Evolutionary conservation across 1,284 basidiomycete species (phyloP), one percentile per base, ranked within the genome.

Genomic region (Apiotrichum sp.): DNA sequence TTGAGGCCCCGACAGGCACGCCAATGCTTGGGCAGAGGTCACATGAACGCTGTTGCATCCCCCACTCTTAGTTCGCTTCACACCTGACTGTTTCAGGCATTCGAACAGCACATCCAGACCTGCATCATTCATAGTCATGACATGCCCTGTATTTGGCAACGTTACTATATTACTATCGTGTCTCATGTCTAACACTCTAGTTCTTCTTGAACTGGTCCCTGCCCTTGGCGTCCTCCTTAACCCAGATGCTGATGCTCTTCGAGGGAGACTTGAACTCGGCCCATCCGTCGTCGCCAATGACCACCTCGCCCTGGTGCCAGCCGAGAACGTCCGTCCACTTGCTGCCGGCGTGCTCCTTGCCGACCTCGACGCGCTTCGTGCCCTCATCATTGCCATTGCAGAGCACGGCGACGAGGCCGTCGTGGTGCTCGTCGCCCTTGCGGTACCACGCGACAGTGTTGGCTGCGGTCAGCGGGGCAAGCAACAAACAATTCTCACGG

Each of bases 241-340:
- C 76, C 81, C 80, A 83, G 51, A 82, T 77, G 13, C 77, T 77
- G 22, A 81, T 74, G 57, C 77, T 79, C 63, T 76, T 70, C 9
- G 78, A 65, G 9, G 77, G 76, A 53, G 75, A 81, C 47, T 58
- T 69, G 71, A 82, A 81, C 52, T 80, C 78, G 38, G 77, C 81
- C 78, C 79, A 81, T 1, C 81, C 82, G 58, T 83, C 81, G 35
- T 82, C 79, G 34, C 76, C 80, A 43, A 83, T 80, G 22, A 69
- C 74, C 52, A 82, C 74, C 63, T 81, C 80, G 47, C 78, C 81
- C 50, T 78, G 66, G 55, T 75, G 70, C 82, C 82, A 83, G 8
- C 81, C 81, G 29, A 83, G 70, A 22, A 80, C 63, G 64, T 83
- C 82, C 2, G 80, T 80, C 81, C 81, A 83, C 38, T 73, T 77